Percentiles rank a stretch among this genome's conserved stretches.
These are phyloP conservation scores for Russula lepida DNA, from an alignment of 768 basidiomycete species.

Conservation along the genomic window DNA sequence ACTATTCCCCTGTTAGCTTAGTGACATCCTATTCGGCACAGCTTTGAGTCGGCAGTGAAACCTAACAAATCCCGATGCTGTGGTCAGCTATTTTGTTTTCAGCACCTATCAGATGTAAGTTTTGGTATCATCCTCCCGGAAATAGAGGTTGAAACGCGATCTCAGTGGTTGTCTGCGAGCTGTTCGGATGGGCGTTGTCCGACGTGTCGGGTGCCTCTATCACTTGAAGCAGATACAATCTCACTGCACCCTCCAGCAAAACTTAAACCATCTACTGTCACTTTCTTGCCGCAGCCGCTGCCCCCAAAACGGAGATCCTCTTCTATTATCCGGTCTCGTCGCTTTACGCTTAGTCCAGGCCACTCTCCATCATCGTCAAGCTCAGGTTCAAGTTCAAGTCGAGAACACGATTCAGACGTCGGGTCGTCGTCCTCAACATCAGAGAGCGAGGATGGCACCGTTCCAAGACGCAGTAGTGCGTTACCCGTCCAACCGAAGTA, in stretches of 20 bases:
- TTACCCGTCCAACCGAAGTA: conserved; percentile 10
- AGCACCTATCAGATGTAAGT: conserved; percentile 22
- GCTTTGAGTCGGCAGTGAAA: conserved; percentile 20
- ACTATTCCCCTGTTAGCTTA: not conserved
- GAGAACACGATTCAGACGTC: conserved; percentile 9
- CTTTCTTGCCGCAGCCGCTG: not conserved
- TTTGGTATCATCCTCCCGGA: not conserved
- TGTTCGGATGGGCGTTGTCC: conserved; percentile 22
- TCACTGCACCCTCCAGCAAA: conserved; percentile 17
- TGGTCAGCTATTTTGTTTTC: conserved; percentile 21
- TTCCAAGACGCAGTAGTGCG: conserved; percentile 1
- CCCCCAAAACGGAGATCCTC: not conserved
- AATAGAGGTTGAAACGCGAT: not conserved
- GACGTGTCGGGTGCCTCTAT: conserved; percentile 19
- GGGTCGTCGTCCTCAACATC: conserved; percentile 16
- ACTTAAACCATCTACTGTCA: not conserved
- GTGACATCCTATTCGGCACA: conserved; percentile 12
- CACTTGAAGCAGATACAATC: conserved; percentile 19
- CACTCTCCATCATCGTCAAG: not conserved
- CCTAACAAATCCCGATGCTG: conserved; percentile 21
- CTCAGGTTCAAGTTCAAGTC: conserved; percentile 15
- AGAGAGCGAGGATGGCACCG: conserved; percentile 10
- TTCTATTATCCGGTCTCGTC: conserved; percentile 4
- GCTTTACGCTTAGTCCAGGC: not conserved
- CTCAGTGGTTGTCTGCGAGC: conserved; percentile 15